Evolutionary conservation across 2,329 filamentous ascomycete species (phyloP).

Genomic region (Arthrobotrys conoides): DNA sequence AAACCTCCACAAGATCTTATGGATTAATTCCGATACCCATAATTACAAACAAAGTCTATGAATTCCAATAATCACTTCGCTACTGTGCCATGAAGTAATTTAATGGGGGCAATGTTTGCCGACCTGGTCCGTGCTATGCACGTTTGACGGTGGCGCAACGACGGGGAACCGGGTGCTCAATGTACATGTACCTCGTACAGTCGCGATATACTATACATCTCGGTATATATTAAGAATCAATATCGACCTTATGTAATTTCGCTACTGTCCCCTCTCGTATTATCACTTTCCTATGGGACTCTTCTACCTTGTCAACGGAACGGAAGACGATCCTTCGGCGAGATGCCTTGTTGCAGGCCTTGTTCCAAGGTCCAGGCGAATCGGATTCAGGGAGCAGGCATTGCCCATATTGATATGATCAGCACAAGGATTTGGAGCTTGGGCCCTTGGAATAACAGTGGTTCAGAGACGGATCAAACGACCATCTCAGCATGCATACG

Average conservation of each 20-base stretch:
- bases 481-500: constrained; percentile 4
- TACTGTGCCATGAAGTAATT: background rate
- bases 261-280: constrained; percentile 35
- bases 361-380: constrained; percentile 16
- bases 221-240: constrained; percentile 3
- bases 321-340: constrained; percentile 47
- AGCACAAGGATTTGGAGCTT: constrained; percentile 31
- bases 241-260: constrained; percentile 34
- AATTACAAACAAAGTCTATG: no score
- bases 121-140: constrained; percentile 23
- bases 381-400: constrained; percentile 22
- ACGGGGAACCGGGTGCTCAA: constrained; percentile 36
- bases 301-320: constrained; percentile 42
- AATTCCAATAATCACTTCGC: background rate
- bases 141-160: constrained; percentile 25
- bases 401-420: constrained; percentile 38
- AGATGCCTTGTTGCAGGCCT: constrained; percentile 17
- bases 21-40: background rate
- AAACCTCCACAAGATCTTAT: background rate
- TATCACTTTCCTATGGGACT: background rate
- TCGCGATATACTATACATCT: constrained; percentile 3
- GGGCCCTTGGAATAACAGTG: background rate
- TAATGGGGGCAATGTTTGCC: constrained; percentile 1
- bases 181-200: constrained; percentile 18
- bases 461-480: background rate